Evolutionary conservation across 257 asterid genomes (phyloP).

Genomic region (Solanum chilense): DNA sequence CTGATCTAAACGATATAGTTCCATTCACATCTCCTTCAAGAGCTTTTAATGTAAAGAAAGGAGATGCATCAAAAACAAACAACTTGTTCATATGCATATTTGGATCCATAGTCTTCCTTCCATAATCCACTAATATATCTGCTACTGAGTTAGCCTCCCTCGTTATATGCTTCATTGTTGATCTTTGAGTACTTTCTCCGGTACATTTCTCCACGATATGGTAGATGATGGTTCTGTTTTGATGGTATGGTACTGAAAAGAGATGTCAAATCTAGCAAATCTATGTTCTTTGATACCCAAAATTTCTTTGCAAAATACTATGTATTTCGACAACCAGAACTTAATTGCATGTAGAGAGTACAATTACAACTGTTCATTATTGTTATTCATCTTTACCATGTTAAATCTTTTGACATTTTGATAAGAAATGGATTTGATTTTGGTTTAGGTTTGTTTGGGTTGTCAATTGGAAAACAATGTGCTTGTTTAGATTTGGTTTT

Average conservation of each 20-base stretch:
- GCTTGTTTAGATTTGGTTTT: not conserved
- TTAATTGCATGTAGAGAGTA: not conserved
- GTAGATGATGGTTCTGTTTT: not conserved
- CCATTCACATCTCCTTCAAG: too few relatives aligned
- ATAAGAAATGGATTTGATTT: not conserved
- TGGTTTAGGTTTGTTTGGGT: not conserved
- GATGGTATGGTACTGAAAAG: not conserved
- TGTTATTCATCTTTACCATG: not conserved
- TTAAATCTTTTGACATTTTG: not conserved
- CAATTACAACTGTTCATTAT: not conserved
- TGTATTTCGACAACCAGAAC: not conserved
- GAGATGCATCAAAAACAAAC: too few relatives aligned
- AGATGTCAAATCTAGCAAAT: not conserved
- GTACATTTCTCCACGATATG: not conserved
- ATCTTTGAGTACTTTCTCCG: not conserved
- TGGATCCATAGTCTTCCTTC: too few relatives aligned
- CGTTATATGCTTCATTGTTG: too few relatives aligned
- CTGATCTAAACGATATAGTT: too few relatives aligned
- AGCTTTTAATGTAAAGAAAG: too few relatives aligned
- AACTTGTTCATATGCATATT: too few relatives aligned
- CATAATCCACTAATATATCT: too few relatives aligned
- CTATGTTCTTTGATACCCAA: not conserved
- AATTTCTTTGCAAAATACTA: not conserved
- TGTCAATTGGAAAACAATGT: not conserved
- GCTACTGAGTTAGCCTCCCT: too few relatives aligned